Evolutionary conservation across 768 basidiomycete genomes (phyloP).

Genomic region (Exsudoporus frostii): DNA sequence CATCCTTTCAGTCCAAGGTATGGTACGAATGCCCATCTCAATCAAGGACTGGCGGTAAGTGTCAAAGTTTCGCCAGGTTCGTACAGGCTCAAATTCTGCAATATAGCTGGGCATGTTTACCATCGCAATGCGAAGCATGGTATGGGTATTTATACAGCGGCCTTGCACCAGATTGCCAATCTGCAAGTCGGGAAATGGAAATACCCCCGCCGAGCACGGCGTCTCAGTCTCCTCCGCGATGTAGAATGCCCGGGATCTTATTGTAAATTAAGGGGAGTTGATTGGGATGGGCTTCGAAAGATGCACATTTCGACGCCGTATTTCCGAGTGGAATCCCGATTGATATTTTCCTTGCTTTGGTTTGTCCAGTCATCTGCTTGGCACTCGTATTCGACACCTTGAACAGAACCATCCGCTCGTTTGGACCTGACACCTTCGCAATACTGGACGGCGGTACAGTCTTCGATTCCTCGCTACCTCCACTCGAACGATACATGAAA

Average conservation of each 20-base stretch:
- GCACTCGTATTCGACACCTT: conserved; percentile 4
- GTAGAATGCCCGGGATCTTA: conserved; percentile 30
- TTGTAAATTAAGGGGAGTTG: conserved; percentile 26
- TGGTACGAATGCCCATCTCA: conserved; percentile 65
- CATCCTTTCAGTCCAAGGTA: conserved; percentile 76
- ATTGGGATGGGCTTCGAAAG: conserved; percentile 22
- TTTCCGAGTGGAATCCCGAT: conserved; percentile 18
- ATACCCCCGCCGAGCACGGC: neutral
- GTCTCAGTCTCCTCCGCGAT: conserved; percentile 12
- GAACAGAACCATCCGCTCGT: neutral
- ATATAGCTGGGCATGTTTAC: conserved; percentile 24
- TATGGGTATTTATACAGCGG: conserved; percentile 17
- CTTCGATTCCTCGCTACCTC: conserved; percentile 33
- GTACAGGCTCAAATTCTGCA: neutral
- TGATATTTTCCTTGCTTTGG: conserved; percentile 15
- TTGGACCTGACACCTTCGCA: conserved; percentile 42
- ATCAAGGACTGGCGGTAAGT: conserved; percentile 24
- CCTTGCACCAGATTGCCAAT: conserved; percentile 15
- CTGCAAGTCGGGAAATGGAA: neutral
- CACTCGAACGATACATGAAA: conserved; percentile 36
- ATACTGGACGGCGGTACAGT: conserved; percentile 35
- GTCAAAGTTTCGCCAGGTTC: no score
- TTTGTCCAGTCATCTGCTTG: conserved; percentile 8
- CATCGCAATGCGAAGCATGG: conserved; percentile 22
- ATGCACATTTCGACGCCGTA: conserved; percentile 13